Evolutionary conservation across 179 eudicot genomes (phyloP).

Genomic region (Spergularia azorica): DNA sequence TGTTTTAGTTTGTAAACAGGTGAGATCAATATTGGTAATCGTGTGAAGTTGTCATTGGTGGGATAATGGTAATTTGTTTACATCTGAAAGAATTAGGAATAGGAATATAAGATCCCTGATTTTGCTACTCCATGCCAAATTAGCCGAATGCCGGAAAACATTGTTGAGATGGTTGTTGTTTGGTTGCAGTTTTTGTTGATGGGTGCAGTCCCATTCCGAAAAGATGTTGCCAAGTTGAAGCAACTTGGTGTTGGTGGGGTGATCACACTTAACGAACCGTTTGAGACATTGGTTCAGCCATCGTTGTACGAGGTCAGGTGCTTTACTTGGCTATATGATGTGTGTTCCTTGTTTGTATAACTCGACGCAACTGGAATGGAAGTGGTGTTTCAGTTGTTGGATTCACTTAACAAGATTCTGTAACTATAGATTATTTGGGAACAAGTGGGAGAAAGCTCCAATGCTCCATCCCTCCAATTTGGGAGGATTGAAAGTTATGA

Average conservation of each 20-base stretch:
- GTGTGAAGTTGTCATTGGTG: too few species aligned
- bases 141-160: too few species aligned
- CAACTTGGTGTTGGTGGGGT: conserved; percentile 66
- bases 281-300: conserved; percentile 77
- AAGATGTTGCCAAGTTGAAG: conserved; percentile 52
- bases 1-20: too few species aligned
- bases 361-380: not conserved
- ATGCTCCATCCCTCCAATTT: not conserved
- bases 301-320: conserved; percentile 54
- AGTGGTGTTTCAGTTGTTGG: not conserved
- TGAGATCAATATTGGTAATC: too few species aligned
- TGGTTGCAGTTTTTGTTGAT: conserved; percentile 49
- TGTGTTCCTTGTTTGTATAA: not conserved
- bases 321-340: too few species aligned
- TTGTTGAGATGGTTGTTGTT: not conserved
- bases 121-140: too few species aligned
- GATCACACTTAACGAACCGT: conserved; percentile 69
- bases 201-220: conserved; percentile 73
- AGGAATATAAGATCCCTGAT: too few species aligned
- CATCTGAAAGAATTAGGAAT: too few species aligned
- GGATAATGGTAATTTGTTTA: too few species aligned
- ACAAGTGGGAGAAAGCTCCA: not conserved
- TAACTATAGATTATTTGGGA: not conserved
- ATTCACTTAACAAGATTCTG: not conserved
- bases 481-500: too few species aligned